Evolutionary conservation across 164 flowering plant genomes (phyloP).

Genomic region (Tetracentron sinense): DNA sequence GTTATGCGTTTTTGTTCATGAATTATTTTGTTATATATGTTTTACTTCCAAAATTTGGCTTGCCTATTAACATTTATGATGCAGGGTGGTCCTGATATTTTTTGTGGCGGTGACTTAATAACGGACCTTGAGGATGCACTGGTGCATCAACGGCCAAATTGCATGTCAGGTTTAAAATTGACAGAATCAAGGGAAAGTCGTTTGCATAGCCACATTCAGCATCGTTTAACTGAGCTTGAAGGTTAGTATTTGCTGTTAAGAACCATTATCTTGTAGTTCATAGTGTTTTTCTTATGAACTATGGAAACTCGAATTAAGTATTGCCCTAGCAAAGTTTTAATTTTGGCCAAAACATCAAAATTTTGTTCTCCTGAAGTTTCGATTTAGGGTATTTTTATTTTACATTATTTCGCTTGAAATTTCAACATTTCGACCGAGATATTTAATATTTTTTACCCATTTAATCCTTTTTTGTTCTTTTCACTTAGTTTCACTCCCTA

Average conservation of each 20-base stretch:
- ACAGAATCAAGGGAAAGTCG: conserved; percentile 45
- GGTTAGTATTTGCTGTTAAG: conserved; percentile 33
- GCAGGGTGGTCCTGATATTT: conserved; percentile 34
- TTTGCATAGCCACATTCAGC: conserved; percentile 50
- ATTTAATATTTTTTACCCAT: too few species aligned
- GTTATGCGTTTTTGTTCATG: neutral
- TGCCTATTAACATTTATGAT: conserved; percentile 5
- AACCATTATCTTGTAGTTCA: conserved; percentile 1
- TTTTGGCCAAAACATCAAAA: too few species aligned
- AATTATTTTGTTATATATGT: neutral
- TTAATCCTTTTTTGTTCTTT: too few species aligned
- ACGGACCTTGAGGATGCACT: conserved; percentile 73
- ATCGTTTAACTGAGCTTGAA: conserved; percentile 79
- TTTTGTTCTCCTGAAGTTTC: too few species aligned
- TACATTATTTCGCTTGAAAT: too few species aligned
- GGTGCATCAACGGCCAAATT: conserved; percentile 44
- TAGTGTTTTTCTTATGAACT: too few species aligned
- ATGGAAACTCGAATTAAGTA: too few species aligned
- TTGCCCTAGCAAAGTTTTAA: too few species aligned
- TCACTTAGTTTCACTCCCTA: too few species aligned
- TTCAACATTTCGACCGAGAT: too few species aligned
- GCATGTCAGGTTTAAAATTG: conserved; percentile 52
- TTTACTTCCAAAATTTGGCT: neutral
- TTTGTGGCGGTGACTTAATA: conserved; percentile 46
- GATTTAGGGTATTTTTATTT: too few species aligned